Evolutionary conservation across 1,284 basidiomycete species (phyloP).

Genomic region (Boletus semigastroideus): DNA sequence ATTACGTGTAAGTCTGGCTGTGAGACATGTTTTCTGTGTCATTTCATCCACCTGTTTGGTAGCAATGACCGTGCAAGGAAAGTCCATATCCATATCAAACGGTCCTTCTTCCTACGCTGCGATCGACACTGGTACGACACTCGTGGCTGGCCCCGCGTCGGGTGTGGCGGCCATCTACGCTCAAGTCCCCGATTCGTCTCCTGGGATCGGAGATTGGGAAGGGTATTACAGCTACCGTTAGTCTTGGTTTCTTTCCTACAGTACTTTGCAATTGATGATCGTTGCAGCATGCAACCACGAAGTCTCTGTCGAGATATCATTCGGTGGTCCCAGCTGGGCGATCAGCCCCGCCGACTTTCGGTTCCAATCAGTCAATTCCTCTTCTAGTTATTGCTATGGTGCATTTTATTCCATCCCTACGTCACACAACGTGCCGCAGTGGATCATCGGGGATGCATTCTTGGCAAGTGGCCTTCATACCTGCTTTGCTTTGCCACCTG

Average conservation of each 20-base stretch:
- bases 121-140: slow-evolving; percentile 57
- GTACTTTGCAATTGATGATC: slow-evolving; percentile 1
- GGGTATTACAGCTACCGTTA: slow-evolving; percentile 50
- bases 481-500: background rate
- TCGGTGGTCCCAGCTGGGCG: slow-evolving; percentile 46
- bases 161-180: slow-evolving; percentile 45
- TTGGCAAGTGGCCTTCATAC: slow-evolving; percentile 12
- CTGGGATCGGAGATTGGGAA: slow-evolving; percentile 37
- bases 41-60: background rate
- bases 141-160: slow-evolving; percentile 46
- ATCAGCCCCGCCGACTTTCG: slow-evolving; percentile 27
- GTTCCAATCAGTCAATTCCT: slow-evolving; percentile 12
- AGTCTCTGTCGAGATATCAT: slow-evolving; percentile 46
- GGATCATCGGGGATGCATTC: slow-evolving; percentile 33
- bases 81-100: slow-evolving; percentile 33
- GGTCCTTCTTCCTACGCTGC: slow-evolving; percentile 39
- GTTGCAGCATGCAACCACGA: slow-evolving; percentile 40
- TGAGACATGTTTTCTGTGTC: background rate
- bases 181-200: slow-evolving; percentile 40
- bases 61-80: slow-evolving; percentile 47
- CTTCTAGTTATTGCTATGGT: slow-evolving; percentile 21
- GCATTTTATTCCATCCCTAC: slow-evolving; percentile 28
- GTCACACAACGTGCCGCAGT: slow-evolving; percentile 12
- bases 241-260: slow-evolving; percentile 9
- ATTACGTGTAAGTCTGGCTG: slow-evolving; percentile 27